Percentiles rank a stretch among this genome's conserved stretches.
phyloP scores from a whole-genome alignment of 2,329 filamentous ascomycete species.

The Chaetomiaceae sp. region DNA sequence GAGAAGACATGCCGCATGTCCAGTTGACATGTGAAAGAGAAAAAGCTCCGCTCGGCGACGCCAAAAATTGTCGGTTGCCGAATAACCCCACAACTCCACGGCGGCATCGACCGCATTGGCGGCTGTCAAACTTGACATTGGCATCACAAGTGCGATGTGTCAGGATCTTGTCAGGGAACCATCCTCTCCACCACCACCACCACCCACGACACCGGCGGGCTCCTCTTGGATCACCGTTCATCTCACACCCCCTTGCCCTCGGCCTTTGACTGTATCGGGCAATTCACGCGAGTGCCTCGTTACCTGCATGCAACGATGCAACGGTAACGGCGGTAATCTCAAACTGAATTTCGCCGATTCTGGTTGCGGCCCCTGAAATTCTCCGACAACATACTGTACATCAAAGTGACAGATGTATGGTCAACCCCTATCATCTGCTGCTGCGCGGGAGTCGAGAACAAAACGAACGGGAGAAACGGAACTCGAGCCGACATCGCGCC shows the following conservation, averaged over 20 bases:
- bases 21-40: background rate
- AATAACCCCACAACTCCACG: background rate
- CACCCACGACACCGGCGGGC: background rate
- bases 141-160: background rate
- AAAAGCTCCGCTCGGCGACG: background rate
- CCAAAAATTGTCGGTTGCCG: background rate
- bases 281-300: constrained; percentile 2
- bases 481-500: background rate
- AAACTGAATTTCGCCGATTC: background rate
- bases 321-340: background rate
- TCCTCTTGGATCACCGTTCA: background rate
- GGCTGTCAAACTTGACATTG: background rate
- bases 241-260: background rate
- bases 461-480: background rate
- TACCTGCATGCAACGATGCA: background rate
- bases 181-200: background rate
- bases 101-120: background rate
- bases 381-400: no score
- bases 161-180: background rate
- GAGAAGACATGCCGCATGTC: background rate
- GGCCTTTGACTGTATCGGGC: background rate
- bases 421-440: background rate
- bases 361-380: no score
- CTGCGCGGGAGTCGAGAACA: background rate
- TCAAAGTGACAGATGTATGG: no score